Evolutionary conservation across 192 early-diverging fungal genomes (phyloP), one percentile per base, ranked within the genome.

Genomic region (Coemansia sp.): DNA sequence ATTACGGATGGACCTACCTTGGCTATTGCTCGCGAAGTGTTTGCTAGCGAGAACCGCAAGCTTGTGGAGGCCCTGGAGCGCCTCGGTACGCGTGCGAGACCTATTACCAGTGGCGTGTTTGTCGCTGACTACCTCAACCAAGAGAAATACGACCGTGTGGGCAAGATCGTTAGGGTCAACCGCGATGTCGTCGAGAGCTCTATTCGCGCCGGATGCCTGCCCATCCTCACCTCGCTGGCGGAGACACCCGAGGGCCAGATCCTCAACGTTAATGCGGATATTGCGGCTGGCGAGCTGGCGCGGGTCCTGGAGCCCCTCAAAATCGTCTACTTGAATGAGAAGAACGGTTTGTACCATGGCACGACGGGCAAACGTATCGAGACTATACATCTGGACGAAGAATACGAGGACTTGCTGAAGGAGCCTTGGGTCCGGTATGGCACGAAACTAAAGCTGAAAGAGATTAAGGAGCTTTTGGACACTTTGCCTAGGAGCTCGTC

Each of bases 211-310:
- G 97, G 97, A 11, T 94, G 95, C 27, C 85, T 98, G 63, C 96
- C 98, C 16, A 98, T 99, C 72, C 85, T 99, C 64, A 98, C 96
- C 18, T 93, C 92, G 63, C 88, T 99, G 62, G 97, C 97, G 7
- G 96, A 98, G 80, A 98, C 97, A 2, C 93, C 94, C 39, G 87
- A 89, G 41, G 96, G 98, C 65, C 98, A 99, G 80, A 95, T 98
- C 66, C 86, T 99, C 68, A 99, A 99, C 62, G 96, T 98, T 62
- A 99, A 99, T 84, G 98, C 98, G 46, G 98, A 99, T 81, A 93
- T 98, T 46, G 98, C 97, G 27, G 97, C 96, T 10, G 97, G 95
- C 62, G 98, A 99, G 79, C 86, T 99, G 60, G 98, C 97, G 22
- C 92, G 92, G 34, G 97, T 96, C 0, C 77, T 99, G 38, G 94